Base-by-base conservation (phyloP, 2,329 filamentous ascomycete genomes). In the Sporothrix brasiliensis region DNA sequence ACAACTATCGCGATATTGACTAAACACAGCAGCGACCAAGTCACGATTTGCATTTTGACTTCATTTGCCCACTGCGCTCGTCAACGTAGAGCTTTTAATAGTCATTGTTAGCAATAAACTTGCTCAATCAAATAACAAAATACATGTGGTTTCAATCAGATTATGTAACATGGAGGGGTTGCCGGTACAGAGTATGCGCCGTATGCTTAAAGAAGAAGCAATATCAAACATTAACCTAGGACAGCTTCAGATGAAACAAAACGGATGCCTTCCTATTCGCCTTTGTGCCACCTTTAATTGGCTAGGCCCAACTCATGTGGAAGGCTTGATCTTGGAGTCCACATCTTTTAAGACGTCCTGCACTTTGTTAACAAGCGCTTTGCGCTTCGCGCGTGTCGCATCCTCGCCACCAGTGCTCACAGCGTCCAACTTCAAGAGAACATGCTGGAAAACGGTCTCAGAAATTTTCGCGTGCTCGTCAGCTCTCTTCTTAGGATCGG, bases 391-490 rank as follows among this genome's bases (percentile, higher is more conserved):
- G 73, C 91, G 84, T 34, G 91, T 88, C 14, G 89, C 88, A 11
- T 82, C 78, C 74, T 92, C 87, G 5, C 91, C 91, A 63, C 90
- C 89, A 0, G 89, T 89, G 74, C 94, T 91, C 2, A 94, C 87
- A 27, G 86, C 89, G 77, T 95, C 92, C 52, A 93, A 79, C 80
- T 94, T 94, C 73, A 95, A 80, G 50, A 94, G 77, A 2, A 93
- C 87, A 75, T 93, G 90, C 73, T 90, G 88, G 83, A 95, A 83
- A 52, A 93, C 86, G 4, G 89, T 92, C 82, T 95, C 92, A 4
- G 88, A 89, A 21, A 95, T 79, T 77, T 87, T 89, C 77, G 90
- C 89, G 78, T 94, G 90, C 76, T 94, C 91, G 47, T 93, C 91
- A 16, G 86, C 85, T 66, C 87, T 83, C 83, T 91, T 92, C 78